Evolutionary conservation across 176 grass and related monocot genomes (phyloP), one percentile per base, ranked within the genome.

Genomic region (Aegilops umbellulata): DNA sequence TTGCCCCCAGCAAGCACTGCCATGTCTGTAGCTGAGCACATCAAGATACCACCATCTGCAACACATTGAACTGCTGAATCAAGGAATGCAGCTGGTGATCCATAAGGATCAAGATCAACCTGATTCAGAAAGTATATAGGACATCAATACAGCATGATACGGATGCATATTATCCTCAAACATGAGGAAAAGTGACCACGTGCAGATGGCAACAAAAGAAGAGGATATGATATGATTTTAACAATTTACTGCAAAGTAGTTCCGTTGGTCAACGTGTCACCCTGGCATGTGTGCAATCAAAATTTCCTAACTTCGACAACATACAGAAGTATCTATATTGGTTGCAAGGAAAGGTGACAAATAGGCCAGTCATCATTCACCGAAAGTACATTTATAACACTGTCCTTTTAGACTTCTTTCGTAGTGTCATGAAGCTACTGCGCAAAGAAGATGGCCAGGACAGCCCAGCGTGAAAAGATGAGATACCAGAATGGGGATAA

Each of bases 101-200:
- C 95, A 82, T 97, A 97, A 57, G 92, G 95, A 85, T 97, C 95
- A 70, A 97, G 90, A 74, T 97, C 95, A 65, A 97, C 90, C 95
- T 94, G 82, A 65, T 78, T 84, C 73, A 87, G 17, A 0, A 83
- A 69, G 10, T 83, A 70, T 32, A 88, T 22, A 53, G 1, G 4
- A 60, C 2, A 30, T 77, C 44, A 83, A 44, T 27, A 70, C 20
- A 69, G 19, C n/a, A 82, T 67, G 30, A 81, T 67, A 82, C 0
- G 3, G 13, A 76, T 55, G 24, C 23, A 82, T 82, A 66, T 76
- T 82, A 31, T 67, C 32, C 22, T 65, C 39, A 34, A 65, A 75
- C 38, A 15, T 1, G 57, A 74, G 20, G 25, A 84, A 32, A 75
- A 20, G 29, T 42, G 60, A 27, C 6, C 36, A 64, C 13, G 3